Conservation (phyloP, 768 basidiomycete genomes). For the Podaxis rugospora region DNA sequence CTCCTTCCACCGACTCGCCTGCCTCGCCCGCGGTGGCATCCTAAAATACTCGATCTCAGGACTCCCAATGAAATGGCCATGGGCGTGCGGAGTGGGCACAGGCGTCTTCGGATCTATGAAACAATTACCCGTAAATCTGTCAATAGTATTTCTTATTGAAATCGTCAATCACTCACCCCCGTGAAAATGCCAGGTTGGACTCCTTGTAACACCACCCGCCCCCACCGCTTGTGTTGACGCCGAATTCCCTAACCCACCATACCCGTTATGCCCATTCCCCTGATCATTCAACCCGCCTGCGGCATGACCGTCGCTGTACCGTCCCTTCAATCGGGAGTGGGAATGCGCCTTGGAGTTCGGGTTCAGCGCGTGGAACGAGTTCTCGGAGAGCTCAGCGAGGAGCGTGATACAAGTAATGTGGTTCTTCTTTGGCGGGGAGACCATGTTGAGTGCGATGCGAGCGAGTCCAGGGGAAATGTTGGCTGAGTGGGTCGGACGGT, state of each 20-base stretch:
- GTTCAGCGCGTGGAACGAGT: neutral
- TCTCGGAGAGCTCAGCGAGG: constrained; percentile 51
- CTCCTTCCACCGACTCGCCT: constrained; percentile 81
- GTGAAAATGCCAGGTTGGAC: neutral
- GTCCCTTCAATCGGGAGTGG: neutral
- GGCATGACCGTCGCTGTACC: neutral
- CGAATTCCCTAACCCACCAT: neutral
- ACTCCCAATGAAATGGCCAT: constrained; percentile 35
- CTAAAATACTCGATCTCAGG: constrained; percentile 67
- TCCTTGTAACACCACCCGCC: neutral
- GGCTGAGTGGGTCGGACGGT: constrained; percentile 29
- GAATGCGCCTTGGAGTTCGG: neutral
- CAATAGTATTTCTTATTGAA: neutral
- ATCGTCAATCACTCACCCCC: neutral
- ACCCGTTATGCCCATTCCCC: constrained; percentile 13
- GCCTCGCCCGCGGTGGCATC: constrained; percentile 37
- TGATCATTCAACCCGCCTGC: neutral
- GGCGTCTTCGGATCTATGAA: constrained; percentile 45
- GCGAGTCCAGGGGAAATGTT: constrained; percentile 48
- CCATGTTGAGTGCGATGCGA: constrained; percentile 53
- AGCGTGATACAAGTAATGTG: constrained; percentile 53
- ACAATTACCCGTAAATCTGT: neutral
- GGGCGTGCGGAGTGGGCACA: constrained; percentile 25
- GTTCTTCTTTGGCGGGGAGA: constrained; percentile 53
- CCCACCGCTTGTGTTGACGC: neutral